Conservation (phyloP, 805 yeast genomes). For the Zygosaccharomyces kombuchaensis region DNA sequence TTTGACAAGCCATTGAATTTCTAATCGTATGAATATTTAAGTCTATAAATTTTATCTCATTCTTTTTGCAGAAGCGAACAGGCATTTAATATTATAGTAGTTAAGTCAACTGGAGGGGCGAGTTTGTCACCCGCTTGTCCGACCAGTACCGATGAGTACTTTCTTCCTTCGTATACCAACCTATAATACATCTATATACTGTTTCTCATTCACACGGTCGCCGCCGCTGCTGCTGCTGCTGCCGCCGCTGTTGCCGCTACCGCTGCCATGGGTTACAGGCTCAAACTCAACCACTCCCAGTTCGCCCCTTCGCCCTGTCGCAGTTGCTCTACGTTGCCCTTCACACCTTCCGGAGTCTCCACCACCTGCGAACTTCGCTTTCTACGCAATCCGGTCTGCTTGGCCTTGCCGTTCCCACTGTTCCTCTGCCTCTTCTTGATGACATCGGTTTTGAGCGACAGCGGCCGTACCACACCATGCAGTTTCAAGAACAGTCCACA, state of each 20-base stretch:
- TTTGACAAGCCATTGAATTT: slow-evolving; percentile 87
- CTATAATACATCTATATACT: slow-evolving; percentile 4
- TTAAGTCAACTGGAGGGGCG: too few relatives aligned
- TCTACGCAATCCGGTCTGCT: neutral
- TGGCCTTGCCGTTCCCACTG: slow-evolving; percentile 23
- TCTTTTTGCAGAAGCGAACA: neutral
- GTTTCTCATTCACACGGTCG: neutral
- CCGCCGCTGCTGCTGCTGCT: too few relatives aligned
- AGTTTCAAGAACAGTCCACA: slow-evolving; percentile 88
- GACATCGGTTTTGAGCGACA: slow-evolving; percentile 84
- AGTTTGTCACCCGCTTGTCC: too few relatives aligned
- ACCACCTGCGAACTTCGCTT: neutral
- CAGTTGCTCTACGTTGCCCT: slow-evolving; percentile 1
- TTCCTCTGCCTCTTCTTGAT: slow-evolving; percentile 80
- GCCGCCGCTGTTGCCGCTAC: too few relatives aligned
- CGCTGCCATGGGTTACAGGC: slow-evolving; percentile 9
- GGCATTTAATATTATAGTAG: too few relatives aligned
- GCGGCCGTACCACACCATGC: slow-evolving; percentile 89
- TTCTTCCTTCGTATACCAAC: too few relatives aligned
- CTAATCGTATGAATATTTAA: slow-evolving; percentile 8
- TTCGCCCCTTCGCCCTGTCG: slow-evolving; percentile 10
- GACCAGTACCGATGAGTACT: too few relatives aligned
- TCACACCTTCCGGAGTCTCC: slow-evolving; percentile 3
- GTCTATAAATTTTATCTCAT: slow-evolving; percentile 1
- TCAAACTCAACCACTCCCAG: slow-evolving; percentile 18